A percentile compares a stretch with the other conserved stretches of the same genome.
Conservation (phyloP, 2,329 filamentous ascomycete species). For the Amauroascus verrucosus region DNA sequence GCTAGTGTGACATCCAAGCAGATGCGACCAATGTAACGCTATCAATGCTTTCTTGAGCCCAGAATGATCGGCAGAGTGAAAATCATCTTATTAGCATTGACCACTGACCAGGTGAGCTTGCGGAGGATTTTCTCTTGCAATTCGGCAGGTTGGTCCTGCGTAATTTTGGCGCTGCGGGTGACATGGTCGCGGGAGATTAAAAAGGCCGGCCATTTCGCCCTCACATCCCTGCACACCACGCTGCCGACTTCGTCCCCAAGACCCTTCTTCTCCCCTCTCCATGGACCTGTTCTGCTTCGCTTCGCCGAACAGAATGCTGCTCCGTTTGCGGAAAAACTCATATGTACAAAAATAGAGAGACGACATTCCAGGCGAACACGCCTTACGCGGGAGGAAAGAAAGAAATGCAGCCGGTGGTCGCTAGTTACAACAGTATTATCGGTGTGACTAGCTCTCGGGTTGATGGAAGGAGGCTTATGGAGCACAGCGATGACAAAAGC, state of each 20-base stretch:
- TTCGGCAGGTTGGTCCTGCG: not conserved
- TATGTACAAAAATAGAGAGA: too few species aligned
- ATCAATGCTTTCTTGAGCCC: not conserved
- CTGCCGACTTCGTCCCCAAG: not conserved
- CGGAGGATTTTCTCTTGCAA: not conserved
- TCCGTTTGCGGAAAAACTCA: too few species aligned
- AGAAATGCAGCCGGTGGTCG: too few species aligned
- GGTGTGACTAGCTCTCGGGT: not conserved
- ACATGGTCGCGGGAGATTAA: not conserved
- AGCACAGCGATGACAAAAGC: too few species aligned
- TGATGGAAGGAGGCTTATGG: too few species aligned
- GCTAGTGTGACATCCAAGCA: constrained; percentile 4
- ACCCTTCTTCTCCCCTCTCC: too few species aligned
- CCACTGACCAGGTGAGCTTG: not conserved
- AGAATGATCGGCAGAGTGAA: not conserved
- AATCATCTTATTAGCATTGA: not conserved
- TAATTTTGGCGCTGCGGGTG: not conserved
- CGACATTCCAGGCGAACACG: too few species aligned
- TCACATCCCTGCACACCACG: not conserved
- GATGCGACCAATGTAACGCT: not conserved
- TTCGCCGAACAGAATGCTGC: not conserved
- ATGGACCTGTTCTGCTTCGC: not conserved
- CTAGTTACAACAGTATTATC: not conserved
- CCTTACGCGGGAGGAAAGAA: too few species aligned
- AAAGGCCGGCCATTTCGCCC: not conserved